Percentiles rank a stretch among this genome's conserved stretches.
Conservation (phyloP, 345 rosid species). For the Fremontodendron californicum region DNA sequence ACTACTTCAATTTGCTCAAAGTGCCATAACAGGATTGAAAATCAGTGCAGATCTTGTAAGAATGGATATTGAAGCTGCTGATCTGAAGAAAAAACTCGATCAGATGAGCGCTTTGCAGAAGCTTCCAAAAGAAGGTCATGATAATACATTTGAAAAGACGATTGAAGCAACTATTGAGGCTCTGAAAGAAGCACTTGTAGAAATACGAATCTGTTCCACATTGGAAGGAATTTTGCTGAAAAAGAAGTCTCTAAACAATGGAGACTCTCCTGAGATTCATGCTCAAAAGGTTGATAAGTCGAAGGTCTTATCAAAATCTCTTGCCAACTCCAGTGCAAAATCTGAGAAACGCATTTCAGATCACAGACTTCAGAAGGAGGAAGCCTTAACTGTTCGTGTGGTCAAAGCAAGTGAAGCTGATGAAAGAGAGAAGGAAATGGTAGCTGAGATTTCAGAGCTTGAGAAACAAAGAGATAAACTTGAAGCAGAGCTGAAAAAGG, state of each 20-base stretch:
- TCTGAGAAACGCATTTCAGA: background rate
- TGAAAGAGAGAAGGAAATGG: no score
- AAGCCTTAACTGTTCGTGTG: constrained; percentile 79
- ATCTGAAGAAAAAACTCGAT: constrained; percentile 62
- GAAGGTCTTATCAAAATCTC: background rate
- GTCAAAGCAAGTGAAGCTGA: constrained; percentile 69
- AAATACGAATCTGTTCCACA: no score
- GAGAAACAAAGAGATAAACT: no score
- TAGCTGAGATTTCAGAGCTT: no score
- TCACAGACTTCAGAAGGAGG: no score
- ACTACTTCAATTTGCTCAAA: constrained; percentile 87
- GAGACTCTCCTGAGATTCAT: no score
- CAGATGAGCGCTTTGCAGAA: constrained; percentile 34
- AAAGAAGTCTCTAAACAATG: no score
- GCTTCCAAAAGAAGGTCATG: constrained; percentile 38
- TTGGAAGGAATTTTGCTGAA: no score
- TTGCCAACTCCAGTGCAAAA: background rate
- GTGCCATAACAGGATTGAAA: constrained; percentile 82
- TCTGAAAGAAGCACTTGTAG: no score
- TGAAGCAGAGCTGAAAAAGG: no score
- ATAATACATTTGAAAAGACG: constrained; percentile 38
- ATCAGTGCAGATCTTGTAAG: constrained; percentile 67
- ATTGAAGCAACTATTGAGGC: constrained; percentile 56
- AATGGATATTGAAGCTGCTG: constrained; percentile 70
- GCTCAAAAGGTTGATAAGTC: no score